Evolutionary conservation across 352 stramenopile genomes (phyloP), one percentile per base, ranked within the genome.

Genomic region (Phytophthora sp.): DNA sequence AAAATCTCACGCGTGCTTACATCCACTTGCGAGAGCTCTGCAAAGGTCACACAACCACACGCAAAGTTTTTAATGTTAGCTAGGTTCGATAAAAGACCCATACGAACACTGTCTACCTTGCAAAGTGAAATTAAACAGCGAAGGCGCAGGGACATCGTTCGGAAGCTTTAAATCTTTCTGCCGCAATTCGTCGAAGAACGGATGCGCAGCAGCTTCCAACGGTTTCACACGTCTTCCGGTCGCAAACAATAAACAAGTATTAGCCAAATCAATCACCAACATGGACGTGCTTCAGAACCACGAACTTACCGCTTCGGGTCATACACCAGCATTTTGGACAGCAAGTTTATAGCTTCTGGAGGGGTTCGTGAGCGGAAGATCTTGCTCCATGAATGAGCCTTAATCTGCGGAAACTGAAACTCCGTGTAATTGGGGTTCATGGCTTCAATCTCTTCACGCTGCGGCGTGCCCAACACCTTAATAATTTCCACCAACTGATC

Each of bases 381-480:
- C 73, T 99, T 98, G 66, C 95, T 96, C 96, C 96, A 99, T 52
- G 97, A 97, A 70, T 99, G 97, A 15, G 94, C 96, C 71, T 98
- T 98, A 83, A 99, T 99, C 67, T 99, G 96, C 23, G 98, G 98
- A 70, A 99, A 99, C 75, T 99, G 99, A 73, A 99, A 99, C 77
- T 99, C 97, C 34, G 97, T 99, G 77, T 99, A 99, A 73, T 99
- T 99, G 5, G 96, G 97, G 75, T 99, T 99, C 97, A 99, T 99
- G 18, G 92, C 90, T 63, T 96, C 80, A 38, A 99, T 99, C 77
- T 99, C 96, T 71, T 99, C 96, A 35, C 96, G 87, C 54, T 98
- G 98, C 6, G 98, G 98, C 24, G 97, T 99, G 30, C 98, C 98
- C 15, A 99, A 78, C 13, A 99, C 89, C 70, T 99, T 99, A 78